These are phyloP conservation scores for Pythium guiyangense DNA, from an alignment of 352 stramenopile genomes.

Conservation along the genomic window DNA sequence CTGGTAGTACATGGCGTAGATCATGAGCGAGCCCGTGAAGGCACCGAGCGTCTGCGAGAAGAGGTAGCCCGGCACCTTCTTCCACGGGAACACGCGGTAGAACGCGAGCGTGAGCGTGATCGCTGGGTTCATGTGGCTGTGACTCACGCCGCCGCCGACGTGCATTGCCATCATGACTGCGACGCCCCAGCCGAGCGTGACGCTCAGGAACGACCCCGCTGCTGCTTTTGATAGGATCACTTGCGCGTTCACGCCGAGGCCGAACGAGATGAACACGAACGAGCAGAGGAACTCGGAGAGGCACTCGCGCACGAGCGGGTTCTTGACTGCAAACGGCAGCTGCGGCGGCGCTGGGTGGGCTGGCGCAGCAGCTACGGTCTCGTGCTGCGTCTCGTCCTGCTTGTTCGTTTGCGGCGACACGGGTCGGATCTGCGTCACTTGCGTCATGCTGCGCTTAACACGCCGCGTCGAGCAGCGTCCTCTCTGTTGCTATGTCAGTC, in stretches of 20 bases:
- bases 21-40: constrained; percentile 22
- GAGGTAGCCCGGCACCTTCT: constrained; percentile 20
- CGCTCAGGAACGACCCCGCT: constrained; percentile 15
- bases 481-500: background rate
- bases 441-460: background rate
- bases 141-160: constrained; percentile 26
- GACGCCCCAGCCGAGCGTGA: constrained; percentile 34
- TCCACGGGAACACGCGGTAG: constrained; percentile 21
- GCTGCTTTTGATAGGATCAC: constrained; percentile 17
- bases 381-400: background rate
- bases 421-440: constrained; percentile 4
- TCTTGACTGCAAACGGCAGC: constrained; percentile 20
- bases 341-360: constrained; percentile 2
- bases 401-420: background rate
- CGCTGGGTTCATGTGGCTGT: constrained; percentile 35
- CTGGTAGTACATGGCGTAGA: constrained; percentile 29
- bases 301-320: constrained; percentile 28
- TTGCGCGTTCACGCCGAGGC: constrained; percentile 23
- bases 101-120: constrained; percentile 25
- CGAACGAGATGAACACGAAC: constrained; percentile 27
- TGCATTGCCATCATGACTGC: constrained; percentile 38
- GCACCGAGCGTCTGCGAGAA: constrained; percentile 22
- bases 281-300: constrained; percentile 34
- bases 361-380: background rate
- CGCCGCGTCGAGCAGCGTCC: background rate